Conservation (phyloP, 1,139 yeast species). For the Yamadazyma diddensiae region DNA sequence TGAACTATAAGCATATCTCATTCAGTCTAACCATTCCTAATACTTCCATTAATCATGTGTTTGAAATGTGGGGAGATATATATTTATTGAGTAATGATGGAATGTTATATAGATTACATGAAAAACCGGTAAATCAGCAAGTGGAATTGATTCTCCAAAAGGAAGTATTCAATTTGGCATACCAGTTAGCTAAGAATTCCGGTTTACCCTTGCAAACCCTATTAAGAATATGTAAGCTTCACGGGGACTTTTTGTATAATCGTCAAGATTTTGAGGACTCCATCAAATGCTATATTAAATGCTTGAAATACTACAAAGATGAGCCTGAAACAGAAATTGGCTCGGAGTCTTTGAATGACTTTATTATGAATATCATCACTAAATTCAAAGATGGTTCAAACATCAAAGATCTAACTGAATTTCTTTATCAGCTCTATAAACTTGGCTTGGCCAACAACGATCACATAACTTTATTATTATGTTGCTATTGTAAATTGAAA, state of each 20-base stretch:
- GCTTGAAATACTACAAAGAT: conserved; percentile 25
- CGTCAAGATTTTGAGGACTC: conserved; percentile 68
- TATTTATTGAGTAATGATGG: conserved; percentile 75
- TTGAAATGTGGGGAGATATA: conserved; percentile 53
- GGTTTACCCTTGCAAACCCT: conserved; percentile 36
- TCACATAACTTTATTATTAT: conserved; percentile 77
- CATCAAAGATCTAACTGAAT: conserved; percentile 60
- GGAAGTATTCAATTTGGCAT: conserved; percentile 71
- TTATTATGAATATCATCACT: conserved; percentile 75
- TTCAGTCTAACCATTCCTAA: conserved; percentile 67
- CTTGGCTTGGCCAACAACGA: conserved; percentile 59
- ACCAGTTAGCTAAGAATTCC: conserved; percentile 58
- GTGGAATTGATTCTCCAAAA: conserved; percentile 69
- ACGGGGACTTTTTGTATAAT: conserved; percentile 70
- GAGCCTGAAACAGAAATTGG: conserved; percentile 9
- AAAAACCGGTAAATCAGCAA: conserved; percentile 63
- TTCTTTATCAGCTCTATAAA: conserved; percentile 57
- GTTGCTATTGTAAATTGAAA: conserved; percentile 80
- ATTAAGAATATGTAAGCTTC: conserved; percentile 56
- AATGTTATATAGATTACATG: conserved; percentile 62
- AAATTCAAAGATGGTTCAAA: conserved; percentile 85
- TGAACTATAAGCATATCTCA: conserved; percentile 65
- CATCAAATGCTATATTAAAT: conserved; percentile 59
- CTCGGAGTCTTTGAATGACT: conserved; percentile 30
- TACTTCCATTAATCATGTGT: conserved; percentile 52